Conservation (phyloP, 345 rosid genomes). For the Eucalyptus shirleyi region DNA sequence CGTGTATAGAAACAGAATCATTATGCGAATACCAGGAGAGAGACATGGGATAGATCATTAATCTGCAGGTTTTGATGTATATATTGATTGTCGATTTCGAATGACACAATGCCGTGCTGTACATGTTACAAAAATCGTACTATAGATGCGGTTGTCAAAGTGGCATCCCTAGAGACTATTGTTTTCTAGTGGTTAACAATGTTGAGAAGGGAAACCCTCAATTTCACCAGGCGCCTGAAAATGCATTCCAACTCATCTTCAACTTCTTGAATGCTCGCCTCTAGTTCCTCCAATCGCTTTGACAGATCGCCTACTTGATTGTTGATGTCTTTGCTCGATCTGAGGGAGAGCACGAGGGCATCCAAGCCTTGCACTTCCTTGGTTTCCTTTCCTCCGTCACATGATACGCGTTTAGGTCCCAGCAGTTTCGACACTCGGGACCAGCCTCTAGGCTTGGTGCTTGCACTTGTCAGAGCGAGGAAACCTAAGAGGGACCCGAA, state of each 20-base stretch:
- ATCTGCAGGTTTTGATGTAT: not conserved
- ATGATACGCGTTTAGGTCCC: not conserved
- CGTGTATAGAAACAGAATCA: not conserved
- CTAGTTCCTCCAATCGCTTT: not conserved
- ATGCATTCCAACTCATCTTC: not conserved
- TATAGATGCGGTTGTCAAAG: not conserved
- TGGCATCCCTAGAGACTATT: not conserved
- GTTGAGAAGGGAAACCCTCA: not conserved
- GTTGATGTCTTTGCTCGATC: not conserved
- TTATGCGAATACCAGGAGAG: not conserved
- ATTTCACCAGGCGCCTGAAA: constrained; percentile 1
- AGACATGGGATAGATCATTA: not conserved
- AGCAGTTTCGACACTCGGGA: constrained; percentile 5
- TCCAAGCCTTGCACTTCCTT: not conserved
- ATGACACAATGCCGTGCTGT: not conserved
- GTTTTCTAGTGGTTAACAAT: not conserved
- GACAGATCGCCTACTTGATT: not conserved
- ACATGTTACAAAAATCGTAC: not conserved
- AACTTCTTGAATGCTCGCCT: not conserved
- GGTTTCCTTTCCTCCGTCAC: not conserved
- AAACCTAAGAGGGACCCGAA: constrained; percentile 12
- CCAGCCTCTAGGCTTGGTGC: not conserved
- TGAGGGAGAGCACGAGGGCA: not conserved
- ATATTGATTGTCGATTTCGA: not conserved
- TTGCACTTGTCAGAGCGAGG: not conserved